Evolutionary conservation across 1,284 basidiomycete genomes (phyloP).

Genomic region (Naganishia albida): DNA sequence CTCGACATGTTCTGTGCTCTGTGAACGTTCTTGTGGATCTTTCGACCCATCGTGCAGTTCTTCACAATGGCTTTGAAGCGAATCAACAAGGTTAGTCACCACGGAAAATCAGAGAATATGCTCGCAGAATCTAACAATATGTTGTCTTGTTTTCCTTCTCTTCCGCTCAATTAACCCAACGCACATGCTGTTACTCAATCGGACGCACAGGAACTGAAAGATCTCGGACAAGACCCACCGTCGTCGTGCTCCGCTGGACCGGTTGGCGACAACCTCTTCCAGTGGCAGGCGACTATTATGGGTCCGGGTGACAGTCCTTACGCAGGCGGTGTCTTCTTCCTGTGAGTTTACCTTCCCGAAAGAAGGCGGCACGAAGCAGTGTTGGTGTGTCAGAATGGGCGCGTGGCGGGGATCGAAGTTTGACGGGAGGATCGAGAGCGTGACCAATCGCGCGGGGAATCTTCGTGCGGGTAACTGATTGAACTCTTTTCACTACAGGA

Average conservation of each 20-base stretch:
- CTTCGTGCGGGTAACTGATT: slow-evolving; percentile 13
- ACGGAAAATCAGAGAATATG: not conserved
- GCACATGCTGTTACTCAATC: slow-evolving; percentile 37
- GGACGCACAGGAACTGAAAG: slow-evolving; percentile 78
- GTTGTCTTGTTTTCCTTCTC: not conserved
- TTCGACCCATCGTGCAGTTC: not conserved
- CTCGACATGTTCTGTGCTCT: not conserved
- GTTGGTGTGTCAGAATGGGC: not conserved
- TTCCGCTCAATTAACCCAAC: slow-evolving; percentile 1
- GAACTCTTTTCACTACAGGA: slow-evolving; percentile 39
- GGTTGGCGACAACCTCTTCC: slow-evolving; percentile 93
- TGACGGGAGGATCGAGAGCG: slow-evolving; percentile 49
- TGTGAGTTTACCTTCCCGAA: slow-evolving; percentile 47
- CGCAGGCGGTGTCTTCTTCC: slow-evolving; percentile 94
- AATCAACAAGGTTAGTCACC: slow-evolving; percentile 87
- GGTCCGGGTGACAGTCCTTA: slow-evolving; percentile 94
- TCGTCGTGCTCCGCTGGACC: slow-evolving; percentile 96
- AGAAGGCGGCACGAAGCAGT: not conserved
- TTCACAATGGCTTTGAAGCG: slow-evolving; percentile 86
- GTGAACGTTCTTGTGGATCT: not conserved
- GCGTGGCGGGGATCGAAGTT: slow-evolving; percentile 45
- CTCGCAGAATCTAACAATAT: too few species aligned
- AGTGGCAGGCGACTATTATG: slow-evolving; percentile 98
- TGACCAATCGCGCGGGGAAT: not conserved
- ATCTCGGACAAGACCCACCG: slow-evolving; percentile 95